Evolutionary conservation across 345 rosid genomes (phyloP).

Genomic region (Heritiera littoralis): DNA sequence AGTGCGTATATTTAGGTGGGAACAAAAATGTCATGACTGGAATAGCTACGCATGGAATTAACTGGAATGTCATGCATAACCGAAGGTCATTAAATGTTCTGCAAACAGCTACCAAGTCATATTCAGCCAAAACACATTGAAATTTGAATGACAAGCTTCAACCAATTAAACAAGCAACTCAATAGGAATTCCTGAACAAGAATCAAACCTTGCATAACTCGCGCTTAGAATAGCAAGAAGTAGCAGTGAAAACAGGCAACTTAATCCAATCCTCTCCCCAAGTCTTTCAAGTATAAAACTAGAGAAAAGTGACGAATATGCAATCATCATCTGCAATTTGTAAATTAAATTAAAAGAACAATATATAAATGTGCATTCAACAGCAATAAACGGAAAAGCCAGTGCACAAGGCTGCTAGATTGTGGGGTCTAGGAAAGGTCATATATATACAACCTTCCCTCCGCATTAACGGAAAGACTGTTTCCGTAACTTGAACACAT

Average conservation of each 20-base stretch:
- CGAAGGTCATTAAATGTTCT: conserved; percentile 91
- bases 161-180: background rate
- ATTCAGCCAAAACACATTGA: conserved; percentile 30
- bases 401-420: too few relatives aligned
- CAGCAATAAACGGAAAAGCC: background rate
- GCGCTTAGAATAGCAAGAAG: conserved; percentile 50
- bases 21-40: conserved; percentile 60
- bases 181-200: conserved; percentile 1
- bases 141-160: conserved; percentile 2
- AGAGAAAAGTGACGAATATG: conserved; percentile 80
- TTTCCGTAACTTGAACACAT: too few relatives aligned
- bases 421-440: too few relatives aligned
- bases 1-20: conserved; percentile 76
- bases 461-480: too few relatives aligned
- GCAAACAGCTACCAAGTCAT: conserved; percentile 61
- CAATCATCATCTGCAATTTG: conserved; percentile 79
- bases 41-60: conserved; percentile 68
- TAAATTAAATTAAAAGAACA: conserved; percentile 23
- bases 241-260: conserved; percentile 57
- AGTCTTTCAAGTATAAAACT: conserved; percentile 83
- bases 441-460: too few relatives aligned
- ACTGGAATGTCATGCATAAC: conserved; percentile 84
- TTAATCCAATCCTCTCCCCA: conserved; percentile 59
- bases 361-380: background rate
- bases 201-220: conserved; percentile 70